phyloP scores from a whole-genome alignment of 1,284 basidiomycete species.

The Laetiporus sulphureus region DNA sequence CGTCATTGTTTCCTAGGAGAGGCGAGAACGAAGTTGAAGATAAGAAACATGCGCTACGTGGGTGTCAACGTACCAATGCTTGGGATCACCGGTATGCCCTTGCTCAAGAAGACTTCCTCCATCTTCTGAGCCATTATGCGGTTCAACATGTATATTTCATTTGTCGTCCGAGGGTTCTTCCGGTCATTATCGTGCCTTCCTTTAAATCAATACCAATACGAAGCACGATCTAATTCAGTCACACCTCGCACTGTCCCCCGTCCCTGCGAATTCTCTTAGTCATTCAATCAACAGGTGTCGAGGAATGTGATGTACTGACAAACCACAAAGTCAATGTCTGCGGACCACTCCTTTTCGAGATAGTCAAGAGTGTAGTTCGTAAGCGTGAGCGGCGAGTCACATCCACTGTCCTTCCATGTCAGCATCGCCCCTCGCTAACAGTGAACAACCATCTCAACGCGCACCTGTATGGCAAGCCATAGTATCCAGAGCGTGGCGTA shows the following conservation, averaged over 20 bases:
- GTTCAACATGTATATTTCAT: constrained; percentile 80
- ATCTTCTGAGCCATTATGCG: constrained; percentile 64
- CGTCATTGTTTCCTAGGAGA: constrained; percentile 73
- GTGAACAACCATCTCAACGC: constrained; percentile 15
- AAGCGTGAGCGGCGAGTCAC: constrained; percentile 78
- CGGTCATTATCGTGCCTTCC: constrained; percentile 92
- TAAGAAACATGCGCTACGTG: constrained; percentile 5
- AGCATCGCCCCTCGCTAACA: not conserved
- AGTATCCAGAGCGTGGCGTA: constrained; percentile 44
- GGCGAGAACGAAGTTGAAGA: not conserved
- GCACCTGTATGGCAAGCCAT: constrained; percentile 57
- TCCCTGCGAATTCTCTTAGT: constrained; percentile 59
- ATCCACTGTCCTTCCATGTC: constrained; percentile 49
- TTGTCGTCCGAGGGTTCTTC: constrained; percentile 69
- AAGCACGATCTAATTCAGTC: too few relatives aligned
- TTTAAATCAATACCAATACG: too few relatives aligned
- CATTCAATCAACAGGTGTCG: too few relatives aligned
- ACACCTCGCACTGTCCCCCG: constrained; percentile 87
- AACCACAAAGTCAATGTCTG: constrained; percentile 86
- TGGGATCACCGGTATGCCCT: constrained; percentile 78
- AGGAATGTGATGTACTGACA: constrained; percentile 38
- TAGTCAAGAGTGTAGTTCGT: constrained; percentile 81
- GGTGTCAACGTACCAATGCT: constrained; percentile 55
- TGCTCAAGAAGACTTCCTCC: constrained; percentile 58
- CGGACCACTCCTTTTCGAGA: constrained; percentile 74